Evolutionary conservation across 176 grass and related monocot genomes (phyloP).

Genomic region (Aegilops tauschii): DNA sequence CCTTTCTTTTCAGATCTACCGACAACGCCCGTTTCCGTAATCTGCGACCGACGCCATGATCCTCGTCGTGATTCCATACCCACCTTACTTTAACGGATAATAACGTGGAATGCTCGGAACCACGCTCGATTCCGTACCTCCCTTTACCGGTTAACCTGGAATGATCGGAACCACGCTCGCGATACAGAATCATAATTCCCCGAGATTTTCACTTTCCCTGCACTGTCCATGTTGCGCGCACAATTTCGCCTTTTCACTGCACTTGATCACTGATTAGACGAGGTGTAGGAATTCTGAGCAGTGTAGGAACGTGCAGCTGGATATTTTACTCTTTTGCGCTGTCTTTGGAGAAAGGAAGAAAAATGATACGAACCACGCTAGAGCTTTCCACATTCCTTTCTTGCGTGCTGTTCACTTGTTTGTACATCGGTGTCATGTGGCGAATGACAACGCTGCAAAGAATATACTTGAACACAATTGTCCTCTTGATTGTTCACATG

Average conservation of each 20-base stretch:
- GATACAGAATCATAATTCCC: neutral
- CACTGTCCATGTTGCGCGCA: neutral
- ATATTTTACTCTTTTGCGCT: slow-evolving; percentile 12
- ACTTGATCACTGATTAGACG: neutral
- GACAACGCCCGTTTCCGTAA: neutral
- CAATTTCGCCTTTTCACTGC: neutral
- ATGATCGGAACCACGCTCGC: neutral
- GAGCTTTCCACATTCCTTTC: slow-evolving; percentile 18
- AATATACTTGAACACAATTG: slow-evolving; percentile 22
- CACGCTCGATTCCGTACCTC: neutral
- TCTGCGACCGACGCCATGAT: neutral
- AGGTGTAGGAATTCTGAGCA: neutral
- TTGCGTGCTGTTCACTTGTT: slow-evolving; percentile 20
- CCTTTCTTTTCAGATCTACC: slow-evolving; percentile 21
- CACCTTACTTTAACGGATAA: neutral
- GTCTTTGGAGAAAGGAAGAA: neutral
- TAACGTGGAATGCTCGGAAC: neutral
- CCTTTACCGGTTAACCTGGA: neutral
- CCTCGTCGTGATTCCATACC: neutral
- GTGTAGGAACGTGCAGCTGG: neutral
- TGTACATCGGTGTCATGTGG: neutral
- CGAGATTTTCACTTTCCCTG: neutral
- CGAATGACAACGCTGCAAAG: slow-evolving; percentile 26
- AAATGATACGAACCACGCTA: neutral
- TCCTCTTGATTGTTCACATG: neutral